phyloP scores from a whole-genome alignment of 2,329 filamentous ascomycete genomes.

The Grosmannia serpens region DNA sequence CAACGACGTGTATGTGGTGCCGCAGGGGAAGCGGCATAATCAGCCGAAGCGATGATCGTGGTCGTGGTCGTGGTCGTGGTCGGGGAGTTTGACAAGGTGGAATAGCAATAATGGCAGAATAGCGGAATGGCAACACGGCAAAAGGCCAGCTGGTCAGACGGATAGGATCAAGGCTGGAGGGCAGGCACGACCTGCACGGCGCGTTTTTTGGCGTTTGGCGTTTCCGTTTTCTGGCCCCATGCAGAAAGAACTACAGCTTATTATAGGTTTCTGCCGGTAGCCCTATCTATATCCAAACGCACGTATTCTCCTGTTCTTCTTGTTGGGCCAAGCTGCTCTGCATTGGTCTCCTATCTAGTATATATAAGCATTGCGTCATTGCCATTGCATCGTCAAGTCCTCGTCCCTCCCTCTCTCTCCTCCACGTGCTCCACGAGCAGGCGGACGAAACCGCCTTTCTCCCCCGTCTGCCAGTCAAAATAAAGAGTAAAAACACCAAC shows the following conservation, averaged over 20 bases:
- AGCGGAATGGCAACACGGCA: background rate
- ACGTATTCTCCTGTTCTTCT: background rate
- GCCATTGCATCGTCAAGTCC: background rate
- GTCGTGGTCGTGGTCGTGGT: background rate
- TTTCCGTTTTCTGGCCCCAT: background rate
- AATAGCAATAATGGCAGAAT: too few relatives aligned
- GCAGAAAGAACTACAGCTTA: background rate
- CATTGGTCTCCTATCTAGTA: background rate
- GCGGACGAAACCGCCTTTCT: background rate
- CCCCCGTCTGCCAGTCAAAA: background rate
- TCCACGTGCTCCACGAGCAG: background rate
- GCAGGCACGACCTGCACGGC: background rate
- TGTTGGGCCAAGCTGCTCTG: background rate
- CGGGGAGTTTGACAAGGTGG: too few relatives aligned
- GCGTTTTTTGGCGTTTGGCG: background rate
- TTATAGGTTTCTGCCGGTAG: background rate
- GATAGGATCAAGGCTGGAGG: background rate
- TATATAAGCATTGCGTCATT: slow-evolving; percentile 1
- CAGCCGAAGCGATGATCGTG: slow-evolving; percentile 1
- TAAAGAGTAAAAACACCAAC: background rate
- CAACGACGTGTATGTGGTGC: slow-evolving; percentile 76
- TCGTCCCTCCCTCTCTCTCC: background rate
- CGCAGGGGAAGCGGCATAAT: slow-evolving; percentile 10
- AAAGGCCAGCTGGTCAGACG: background rate
- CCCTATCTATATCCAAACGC: background rate